Evolutionary conservation across 441 rosid species (phyloP), one percentile per base, ranked within the genome.

Genomic region (Mallotus repandus): DNA sequence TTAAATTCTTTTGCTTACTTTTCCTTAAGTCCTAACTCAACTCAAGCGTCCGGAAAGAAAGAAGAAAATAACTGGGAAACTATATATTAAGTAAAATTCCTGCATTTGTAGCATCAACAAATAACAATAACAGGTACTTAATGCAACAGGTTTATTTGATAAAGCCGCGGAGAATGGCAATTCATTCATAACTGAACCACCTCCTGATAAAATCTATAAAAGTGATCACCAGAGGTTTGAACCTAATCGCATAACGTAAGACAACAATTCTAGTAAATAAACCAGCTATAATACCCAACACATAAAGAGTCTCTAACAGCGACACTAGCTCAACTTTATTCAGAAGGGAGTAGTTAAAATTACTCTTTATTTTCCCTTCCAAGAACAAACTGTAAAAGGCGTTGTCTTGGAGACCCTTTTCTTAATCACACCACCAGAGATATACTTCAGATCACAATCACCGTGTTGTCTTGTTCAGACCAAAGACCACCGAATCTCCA

Each of bases 371-470:
- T 69, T 41, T 77, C 70, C 66, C 35, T 78, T 76, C 89, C 84
- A 81, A 84, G 88, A 86, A 69, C 80, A 35, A 80, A 83, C 88
- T 22, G 74, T 81, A 88, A 86, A 87, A 87, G 73, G 83, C 71
- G 83, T 78, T 73, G 81, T 82, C 89, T 84, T 81, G 79, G 84
- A 1, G 76, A 75, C 54, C 79, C 56, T 71, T 63, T 72, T 52
- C 46, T 41, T 32, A 71, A 61, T 70, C 14, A 53, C 35, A 50
- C 49, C 61, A 68, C 48, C 10, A 56, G 21, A 18, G 46, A 5
- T 43, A 1, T 9, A 29, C 58, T 32, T 35, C 69, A 69, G 15
- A 72, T 63, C 68, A 73, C 77, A 71, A 81, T 73, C 73, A 74
- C 65, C 78, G 70, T 54, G n/a, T 65, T 63, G 60, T 74, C 77